Conservation (phyloP, 164 flowering plant genomes). For the Santalum album region DNA sequence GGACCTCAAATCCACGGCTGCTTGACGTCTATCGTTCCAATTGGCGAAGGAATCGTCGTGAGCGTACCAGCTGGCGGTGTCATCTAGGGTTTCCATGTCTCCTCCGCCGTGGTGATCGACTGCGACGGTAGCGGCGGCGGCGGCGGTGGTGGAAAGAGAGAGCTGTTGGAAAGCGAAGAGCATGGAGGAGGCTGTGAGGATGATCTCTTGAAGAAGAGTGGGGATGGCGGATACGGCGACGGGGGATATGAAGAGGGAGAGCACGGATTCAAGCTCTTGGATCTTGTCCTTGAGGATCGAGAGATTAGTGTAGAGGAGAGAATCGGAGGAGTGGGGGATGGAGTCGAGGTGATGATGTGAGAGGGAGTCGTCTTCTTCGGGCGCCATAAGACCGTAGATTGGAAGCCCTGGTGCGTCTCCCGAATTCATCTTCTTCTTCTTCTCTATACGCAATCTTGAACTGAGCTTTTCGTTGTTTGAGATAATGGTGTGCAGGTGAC, state of each 20-base stretch:
- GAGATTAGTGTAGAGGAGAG: conserved; percentile 38
- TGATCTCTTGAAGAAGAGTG: conserved; percentile 48
- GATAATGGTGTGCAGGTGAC: no score
- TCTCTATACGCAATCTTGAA: no score
- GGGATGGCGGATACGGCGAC: conserved; percentile 28
- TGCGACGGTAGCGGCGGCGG: not conserved
- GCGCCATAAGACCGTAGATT: conserved; percentile 10
- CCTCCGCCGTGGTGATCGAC: no score
- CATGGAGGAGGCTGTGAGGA: conserved; percentile 57
- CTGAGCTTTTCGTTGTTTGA: no score
- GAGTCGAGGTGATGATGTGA: conserved; percentile 16
- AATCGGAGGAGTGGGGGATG: conserved; percentile 15
- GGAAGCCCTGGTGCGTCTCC: conserved; percentile 12
- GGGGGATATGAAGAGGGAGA: conserved; percentile 20
- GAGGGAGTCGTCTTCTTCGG: conserved; percentile 11
- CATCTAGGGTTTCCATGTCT: no score
- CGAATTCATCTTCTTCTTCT: no score
- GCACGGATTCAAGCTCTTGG: conserved; percentile 42
- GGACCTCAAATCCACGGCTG: no score
- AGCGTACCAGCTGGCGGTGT: no score
- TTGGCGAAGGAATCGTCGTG: no score
- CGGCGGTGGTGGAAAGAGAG: conserved; percentile 9
- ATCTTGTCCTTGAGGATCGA: conserved; percentile 52
- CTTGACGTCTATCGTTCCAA: no score
- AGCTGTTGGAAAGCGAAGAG: conserved; percentile 60